Evolutionary conservation across 495 filamentous ascomycete genomes (phyloP), one percentile per base, ranked within the genome.

Genomic region (Talaromyces stipitatus): DNA sequence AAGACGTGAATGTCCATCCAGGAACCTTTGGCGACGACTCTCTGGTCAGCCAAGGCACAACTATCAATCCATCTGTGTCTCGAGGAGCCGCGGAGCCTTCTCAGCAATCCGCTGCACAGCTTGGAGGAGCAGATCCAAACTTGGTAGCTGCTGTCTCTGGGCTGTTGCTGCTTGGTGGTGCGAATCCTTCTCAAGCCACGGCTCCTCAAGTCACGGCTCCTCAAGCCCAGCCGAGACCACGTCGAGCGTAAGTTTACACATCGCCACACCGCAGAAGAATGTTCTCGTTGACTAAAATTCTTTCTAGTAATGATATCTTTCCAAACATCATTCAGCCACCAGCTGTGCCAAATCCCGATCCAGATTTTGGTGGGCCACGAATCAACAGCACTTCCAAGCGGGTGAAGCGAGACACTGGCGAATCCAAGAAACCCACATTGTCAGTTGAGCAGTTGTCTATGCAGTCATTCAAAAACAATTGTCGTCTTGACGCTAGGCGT

Each of bases 101-200:
- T 11, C 18, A n/a, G 20, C 45, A 26, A n/a, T 20, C 45, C 6
- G 30, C 30, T 33, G 20, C 3, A 0, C 45, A n/a, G 24, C n/a
- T 20, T 26, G 24, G 45, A 12, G 20, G 20, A 12, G 20, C n/a
- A 48, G 45, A 48, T 26, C 18, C 12, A 11, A 18, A 48, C 24
- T n/a, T 48, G 45, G 45, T 20, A 24, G 20, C 45, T 48, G 45
- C 45, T 24, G 45, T 48, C 45, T 48, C 45, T 48, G 45, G 45
- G 10, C 9, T 48, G 24, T n/a, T 48, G 45, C 20, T 48, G 10
- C 12, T 48, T 16, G 24, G 45, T 26, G n/a, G n/a, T n/a, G n/a
- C n/a, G n/a, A n/a, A n/a, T n/a, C n/a, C n/a, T n/a, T n/a, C n/a
- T n/a, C n/a, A n/a, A n/a, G 45, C 20, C 23, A 48, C 24, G 0